Conservation (phyloP, 1,284 basidiomycete species). For the Testicularia cyperi region DNA sequence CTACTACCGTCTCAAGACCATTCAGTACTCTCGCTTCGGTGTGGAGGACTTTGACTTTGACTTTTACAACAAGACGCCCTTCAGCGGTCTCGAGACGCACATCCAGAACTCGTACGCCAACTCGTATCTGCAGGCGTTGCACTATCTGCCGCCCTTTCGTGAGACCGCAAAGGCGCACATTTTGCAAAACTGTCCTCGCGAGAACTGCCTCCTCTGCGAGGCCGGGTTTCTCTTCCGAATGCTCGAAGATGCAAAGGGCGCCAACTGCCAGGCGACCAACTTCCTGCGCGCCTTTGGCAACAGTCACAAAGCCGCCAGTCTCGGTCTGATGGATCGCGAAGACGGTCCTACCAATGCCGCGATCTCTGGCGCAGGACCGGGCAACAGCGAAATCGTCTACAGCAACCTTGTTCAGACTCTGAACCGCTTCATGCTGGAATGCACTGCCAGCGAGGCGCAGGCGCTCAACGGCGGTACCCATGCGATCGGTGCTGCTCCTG, state of each 20-base stretch:
- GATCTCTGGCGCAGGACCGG: slow-evolving; percentile 1
- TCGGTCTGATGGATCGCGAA: slow-evolving; percentile 87
- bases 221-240: slow-evolving; percentile 92
- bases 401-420: slow-evolving; percentile 88
- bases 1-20: slow-evolving; percentile 87
- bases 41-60: slow-evolving; percentile 99
- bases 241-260: slow-evolving; percentile 90
- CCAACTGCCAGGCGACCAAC: slow-evolving; percentile 93
- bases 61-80: slow-evolving; percentile 67
- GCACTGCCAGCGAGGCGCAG: slow-evolving; percentile 37
- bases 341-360: slow-evolving; percentile 66
- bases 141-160: slow-evolving; percentile 78
- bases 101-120: slow-evolving; percentile 98
- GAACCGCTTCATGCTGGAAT: slow-evolving; percentile 86
- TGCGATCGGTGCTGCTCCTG: neutral
- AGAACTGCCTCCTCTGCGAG: slow-evolving; percentile 92
- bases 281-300: slow-evolving; percentile 88
- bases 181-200: slow-evolving; percentile 72
- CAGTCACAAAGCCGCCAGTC: slow-evolving; percentile 73
- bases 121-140: slow-evolving; percentile 82
- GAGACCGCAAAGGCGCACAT: slow-evolving; percentile 86
- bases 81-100: slow-evolving; percentile 92
- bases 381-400: slow-evolving; percentile 63
- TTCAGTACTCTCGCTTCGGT: slow-evolving; percentile 98
- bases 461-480: slow-evolving; percentile 1